These are phyloP conservation scores for Phytophthora multivora DNA, from an alignment of 352 stramenopile species.

Conservation along the genomic window DNA sequence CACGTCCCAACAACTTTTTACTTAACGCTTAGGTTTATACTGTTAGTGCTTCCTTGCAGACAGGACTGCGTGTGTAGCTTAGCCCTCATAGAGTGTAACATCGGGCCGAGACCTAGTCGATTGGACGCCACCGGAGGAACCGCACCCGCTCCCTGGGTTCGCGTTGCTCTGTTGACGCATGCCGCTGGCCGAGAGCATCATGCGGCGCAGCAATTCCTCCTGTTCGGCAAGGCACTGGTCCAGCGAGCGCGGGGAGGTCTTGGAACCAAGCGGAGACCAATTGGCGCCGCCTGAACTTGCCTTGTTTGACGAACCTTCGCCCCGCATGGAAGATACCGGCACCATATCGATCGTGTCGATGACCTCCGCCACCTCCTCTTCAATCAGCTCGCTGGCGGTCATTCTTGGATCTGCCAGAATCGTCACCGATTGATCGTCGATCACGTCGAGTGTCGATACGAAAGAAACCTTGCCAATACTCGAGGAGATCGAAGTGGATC, in stretches of 20 bases:
- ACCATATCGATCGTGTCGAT: conserved; percentile 63
- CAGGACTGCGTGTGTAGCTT: conserved; percentile 12
- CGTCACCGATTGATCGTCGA: conserved; percentile 35
- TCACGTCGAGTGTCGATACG: conserved; percentile 40
- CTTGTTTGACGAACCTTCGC: conserved; percentile 5
- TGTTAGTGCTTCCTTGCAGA: conserved; percentile 19
- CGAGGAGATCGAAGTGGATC: conserved; percentile 27
- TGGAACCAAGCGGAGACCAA: conserved; percentile 28
- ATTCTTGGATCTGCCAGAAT: conserved; percentile 28
- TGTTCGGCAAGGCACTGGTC: conserved; percentile 49
- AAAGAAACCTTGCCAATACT: conserved; percentile 43
- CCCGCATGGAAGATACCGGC: conserved; percentile 19
- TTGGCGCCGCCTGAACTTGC: conserved; percentile 7
- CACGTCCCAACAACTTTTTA: conserved; percentile 13
- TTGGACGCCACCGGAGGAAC: conserved; percentile 13
- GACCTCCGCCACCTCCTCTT: conserved; percentile 42
- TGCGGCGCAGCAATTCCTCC: conserved; percentile 44
- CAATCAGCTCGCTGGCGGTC: conserved; percentile 20
- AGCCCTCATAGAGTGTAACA: conserved; percentile 33
- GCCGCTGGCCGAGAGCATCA: conserved; percentile 43
- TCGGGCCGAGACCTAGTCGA: conserved; percentile 23
- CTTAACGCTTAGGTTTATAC: conserved; percentile 31
- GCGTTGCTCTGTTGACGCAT: conserved; percentile 16
- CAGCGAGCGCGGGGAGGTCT: conserved; percentile 35
- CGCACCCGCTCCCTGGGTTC: conserved; percentile 21